phyloP scores from a whole-genome alignment of 768 basidiomycete species.

The Termitomyces sp. region DNA sequence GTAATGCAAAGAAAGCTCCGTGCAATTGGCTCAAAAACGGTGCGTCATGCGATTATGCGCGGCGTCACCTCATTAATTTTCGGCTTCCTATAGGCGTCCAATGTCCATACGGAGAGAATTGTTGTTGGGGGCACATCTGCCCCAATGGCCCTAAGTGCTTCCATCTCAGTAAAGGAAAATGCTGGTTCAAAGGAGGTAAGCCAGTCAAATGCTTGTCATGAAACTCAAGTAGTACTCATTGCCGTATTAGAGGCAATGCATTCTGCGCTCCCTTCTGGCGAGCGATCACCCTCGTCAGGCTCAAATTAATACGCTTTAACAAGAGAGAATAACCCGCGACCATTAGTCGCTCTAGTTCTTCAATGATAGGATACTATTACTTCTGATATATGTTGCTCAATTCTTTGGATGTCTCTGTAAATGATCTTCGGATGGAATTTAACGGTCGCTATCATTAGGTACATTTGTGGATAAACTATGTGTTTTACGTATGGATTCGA shows the following conservation, averaged over 20 bases:
- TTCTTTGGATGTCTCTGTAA: conserved; percentile 12
- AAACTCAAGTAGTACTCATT: neutral
- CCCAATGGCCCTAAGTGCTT: conserved; percentile 72
- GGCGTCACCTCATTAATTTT: neutral
- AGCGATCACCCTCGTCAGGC: conserved; percentile 6
- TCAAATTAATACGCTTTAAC: conserved; percentile 7
- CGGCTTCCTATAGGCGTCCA: conserved; percentile 43
- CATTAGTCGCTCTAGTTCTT: conserved; percentile 4
- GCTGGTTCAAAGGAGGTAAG: conserved; percentile 80
- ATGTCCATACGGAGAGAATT: conserved; percentile 70
- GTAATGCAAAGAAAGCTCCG: conserved; percentile 79
- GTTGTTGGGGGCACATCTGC: conserved; percentile 83
- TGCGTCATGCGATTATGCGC: conserved; percentile 16
- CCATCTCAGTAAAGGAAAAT: conserved; percentile 73
- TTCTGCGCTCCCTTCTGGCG: conserved; percentile 13
- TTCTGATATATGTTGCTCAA: conserved; percentile 7
- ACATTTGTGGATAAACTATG: conserved; percentile 10
- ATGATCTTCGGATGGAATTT: conserved; percentile 14
- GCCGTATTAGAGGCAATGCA: conserved; percentile 38
- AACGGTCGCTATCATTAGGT: conserved; percentile 9
- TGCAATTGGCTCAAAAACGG: conserved; percentile 84
- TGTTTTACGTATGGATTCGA: neutral
- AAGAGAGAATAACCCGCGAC: conserved; percentile 3
- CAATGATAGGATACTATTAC: conserved; percentile 8
- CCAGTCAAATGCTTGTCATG: neutral